These are phyloP conservation scores for Penicillium malachiteum DNA, from an alignment of 495 filamentous ascomycete genomes.

Conservation along the genomic window DNA sequence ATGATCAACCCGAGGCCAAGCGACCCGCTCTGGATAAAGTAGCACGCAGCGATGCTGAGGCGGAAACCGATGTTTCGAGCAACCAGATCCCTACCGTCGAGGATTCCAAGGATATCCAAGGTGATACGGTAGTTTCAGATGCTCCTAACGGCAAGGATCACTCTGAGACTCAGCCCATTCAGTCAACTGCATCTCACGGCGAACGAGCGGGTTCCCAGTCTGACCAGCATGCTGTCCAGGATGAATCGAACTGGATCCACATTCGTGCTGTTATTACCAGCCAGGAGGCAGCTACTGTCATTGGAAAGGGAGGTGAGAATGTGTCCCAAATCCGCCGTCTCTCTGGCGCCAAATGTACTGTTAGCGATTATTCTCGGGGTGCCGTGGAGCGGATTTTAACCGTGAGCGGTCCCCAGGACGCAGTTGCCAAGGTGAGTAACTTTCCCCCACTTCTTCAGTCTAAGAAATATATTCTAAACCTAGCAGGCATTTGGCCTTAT, in stretches of 20 bases:
- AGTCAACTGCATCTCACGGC: conserved; percentile 60
- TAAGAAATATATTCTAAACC: conserved; percentile 7
- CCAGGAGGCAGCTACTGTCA: conserved; percentile 93
- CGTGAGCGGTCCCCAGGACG: conserved; percentile 92
- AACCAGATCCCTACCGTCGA: conserved; percentile 32
- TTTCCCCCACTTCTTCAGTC: neutral
- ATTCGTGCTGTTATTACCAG: conserved; percentile 94
- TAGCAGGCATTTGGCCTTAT: conserved; percentile 92
- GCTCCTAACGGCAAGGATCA: conserved; percentile 55
- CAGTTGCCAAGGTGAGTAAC: conserved; percentile 84
- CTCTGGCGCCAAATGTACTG: conserved; percentile 95
- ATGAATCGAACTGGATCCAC: conserved; percentile 96
- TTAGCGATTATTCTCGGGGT: conserved; percentile 95
- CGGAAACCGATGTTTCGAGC: conserved; percentile 53
- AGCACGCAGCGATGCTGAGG: conserved; percentile 56
- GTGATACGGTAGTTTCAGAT: conserved; percentile 73
- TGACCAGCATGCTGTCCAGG: conserved; percentile 57
- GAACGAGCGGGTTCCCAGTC: conserved; percentile 52
- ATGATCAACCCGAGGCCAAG: conserved; percentile 95
- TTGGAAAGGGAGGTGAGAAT: conserved; percentile 98
- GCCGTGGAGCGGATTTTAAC: conserved; percentile 96
- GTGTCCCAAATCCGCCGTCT: conserved; percentile 89
- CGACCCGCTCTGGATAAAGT: conserved; percentile 93
- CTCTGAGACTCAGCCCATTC: conserved; percentile 59
- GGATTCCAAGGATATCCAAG: conserved; percentile 51